These are phyloP conservation scores for Kodamaea restingae DNA, from an alignment of 805 yeast genomes.

Conservation along the genomic window DNA sequence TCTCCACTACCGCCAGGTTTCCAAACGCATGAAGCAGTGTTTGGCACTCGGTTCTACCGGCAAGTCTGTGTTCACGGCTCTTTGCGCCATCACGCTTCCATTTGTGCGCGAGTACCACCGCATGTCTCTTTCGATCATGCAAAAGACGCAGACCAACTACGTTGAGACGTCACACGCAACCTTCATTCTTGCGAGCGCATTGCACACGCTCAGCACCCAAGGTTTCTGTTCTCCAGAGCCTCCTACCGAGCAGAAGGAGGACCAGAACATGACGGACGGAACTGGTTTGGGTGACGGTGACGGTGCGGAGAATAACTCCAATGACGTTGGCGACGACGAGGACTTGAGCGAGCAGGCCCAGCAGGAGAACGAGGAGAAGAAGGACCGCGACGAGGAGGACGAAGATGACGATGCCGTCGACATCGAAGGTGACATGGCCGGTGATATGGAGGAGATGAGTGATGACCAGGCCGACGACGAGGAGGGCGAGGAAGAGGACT, in stretches of 20 bases:
- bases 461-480: slow-evolving; percentile 57
- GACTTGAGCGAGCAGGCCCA: slow-evolving; percentile 79
- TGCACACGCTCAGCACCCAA: slow-evolving; percentile 60
- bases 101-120: slow-evolving; percentile 55
- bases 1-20: slow-evolving; percentile 38
- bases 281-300: slow-evolving; percentile 92
- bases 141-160: slow-evolving; percentile 47
- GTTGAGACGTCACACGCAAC: slow-evolving; percentile 56
- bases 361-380: slow-evolving; percentile 66
- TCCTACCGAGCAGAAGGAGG: slow-evolving; percentile 57
- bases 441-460: slow-evolving; percentile 76
- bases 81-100: slow-evolving; percentile 58
- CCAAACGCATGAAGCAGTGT: slow-evolving; percentile 30
- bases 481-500: slow-evolving; percentile 48
- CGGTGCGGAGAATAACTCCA: slow-evolving; percentile 76
- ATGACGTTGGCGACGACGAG: slow-evolving; percentile 88
- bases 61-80: slow-evolving; percentile 41
- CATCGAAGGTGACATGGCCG: slow-evolving; percentile 97
- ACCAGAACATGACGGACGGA: slow-evolving; percentile 70
- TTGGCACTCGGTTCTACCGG: slow-evolving; percentile 39
- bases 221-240: slow-evolving; percentile 95
- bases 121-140: slow-evolving; percentile 42
- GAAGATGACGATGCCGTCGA: slow-evolving; percentile 84
- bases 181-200: slow-evolving; percentile 50
- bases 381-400: slow-evolving; percentile 57